Conservation (phyloP, 257 asterid genomes). For the Fraxinus anomala region DNA sequence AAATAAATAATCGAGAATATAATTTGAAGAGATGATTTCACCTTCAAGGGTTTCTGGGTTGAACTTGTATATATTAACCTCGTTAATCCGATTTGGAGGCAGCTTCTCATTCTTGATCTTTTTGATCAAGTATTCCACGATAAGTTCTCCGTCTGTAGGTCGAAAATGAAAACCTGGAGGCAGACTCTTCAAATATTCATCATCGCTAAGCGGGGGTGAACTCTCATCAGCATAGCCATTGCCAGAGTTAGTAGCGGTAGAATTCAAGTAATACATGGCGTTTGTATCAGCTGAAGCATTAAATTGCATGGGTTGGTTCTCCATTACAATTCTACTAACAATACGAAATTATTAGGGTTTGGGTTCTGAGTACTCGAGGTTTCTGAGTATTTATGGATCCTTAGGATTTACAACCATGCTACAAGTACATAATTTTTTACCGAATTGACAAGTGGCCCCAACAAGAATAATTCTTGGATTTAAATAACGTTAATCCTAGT, state of each 20-base stretch:
- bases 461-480: not conserved
- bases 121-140: constrained; percentile 20
- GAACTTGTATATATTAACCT: constrained; percentile 24
- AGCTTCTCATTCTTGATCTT: constrained; percentile 13
- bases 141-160: constrained; percentile 31
- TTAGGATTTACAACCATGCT: not conserved
- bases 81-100: constrained; percentile 25
- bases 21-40: not conserved
- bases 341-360: not conserved
- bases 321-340: not conserved
- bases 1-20: too few species aligned
- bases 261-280: too few species aligned
- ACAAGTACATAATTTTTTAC: too few species aligned
- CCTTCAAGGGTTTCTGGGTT: constrained; percentile 21
- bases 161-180: constrained; percentile 33
- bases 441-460: too few species aligned
- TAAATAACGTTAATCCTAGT: not conserved
- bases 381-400: not conserved
- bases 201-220: not conserved
- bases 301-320: not conserved
- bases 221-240: not conserved
- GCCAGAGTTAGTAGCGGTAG: too few species aligned
- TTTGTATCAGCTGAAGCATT: not conserved
- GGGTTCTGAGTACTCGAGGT: not conserved
- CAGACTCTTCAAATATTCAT: not conserved